Evolutionary conservation across 768 basidiomycete species (phyloP).

Genomic region (Aureoboletus auriporus): DNA sequence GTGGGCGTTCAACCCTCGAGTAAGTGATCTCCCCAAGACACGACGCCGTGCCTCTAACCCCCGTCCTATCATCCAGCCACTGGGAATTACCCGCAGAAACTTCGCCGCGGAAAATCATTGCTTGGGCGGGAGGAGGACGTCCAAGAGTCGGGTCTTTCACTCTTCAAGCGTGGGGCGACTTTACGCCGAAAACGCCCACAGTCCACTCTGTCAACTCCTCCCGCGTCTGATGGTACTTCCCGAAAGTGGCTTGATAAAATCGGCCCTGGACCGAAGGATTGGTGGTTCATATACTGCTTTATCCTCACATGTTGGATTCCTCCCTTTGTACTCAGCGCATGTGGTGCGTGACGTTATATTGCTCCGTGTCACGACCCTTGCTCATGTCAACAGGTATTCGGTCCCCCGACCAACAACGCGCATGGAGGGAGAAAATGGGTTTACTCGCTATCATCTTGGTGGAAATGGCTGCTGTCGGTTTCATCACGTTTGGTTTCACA

Average conservation of each 20-base stretch:
- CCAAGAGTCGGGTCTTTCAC: slow-evolving; percentile 86
- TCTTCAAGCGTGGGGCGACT: slow-evolving; percentile 85
- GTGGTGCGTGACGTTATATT: slow-evolving; percentile 52
- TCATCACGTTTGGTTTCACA: slow-evolving; percentile 98
- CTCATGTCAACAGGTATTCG: slow-evolving; percentile 57
- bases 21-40: slow-evolving; percentile 40
- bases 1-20: slow-evolving; percentile 79
- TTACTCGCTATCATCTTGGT: slow-evolving; percentile 71
- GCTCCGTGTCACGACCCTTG: slow-evolving; percentile 4
- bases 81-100: slow-evolving; percentile 64
- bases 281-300: slow-evolving; percentile 95
- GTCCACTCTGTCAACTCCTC: slow-evolving; percentile 37
- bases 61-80: slow-evolving; percentile 46
- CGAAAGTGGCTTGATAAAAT: slow-evolving; percentile 64
- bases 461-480: slow-evolving; percentile 95
- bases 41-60: slow-evolving; percentile 1
- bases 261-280: slow-evolving; percentile 83
- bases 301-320: slow-evolving; percentile 84
- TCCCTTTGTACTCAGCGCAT: slow-evolving; percentile 64
- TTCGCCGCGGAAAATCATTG: slow-evolving; percentile 86
- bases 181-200: slow-evolving; percentile 64
- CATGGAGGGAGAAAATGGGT: slow-evolving; percentile 99
- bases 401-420: slow-evolving; percentile 90
- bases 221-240: slow-evolving; percentile 35
- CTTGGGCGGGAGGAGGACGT: slow-evolving; percentile 88